Evolutionary conservation across 331 rosid species (phyloP), one percentile per base, ranked within the genome.

Genomic region (Pyrus hybrid): DNA sequence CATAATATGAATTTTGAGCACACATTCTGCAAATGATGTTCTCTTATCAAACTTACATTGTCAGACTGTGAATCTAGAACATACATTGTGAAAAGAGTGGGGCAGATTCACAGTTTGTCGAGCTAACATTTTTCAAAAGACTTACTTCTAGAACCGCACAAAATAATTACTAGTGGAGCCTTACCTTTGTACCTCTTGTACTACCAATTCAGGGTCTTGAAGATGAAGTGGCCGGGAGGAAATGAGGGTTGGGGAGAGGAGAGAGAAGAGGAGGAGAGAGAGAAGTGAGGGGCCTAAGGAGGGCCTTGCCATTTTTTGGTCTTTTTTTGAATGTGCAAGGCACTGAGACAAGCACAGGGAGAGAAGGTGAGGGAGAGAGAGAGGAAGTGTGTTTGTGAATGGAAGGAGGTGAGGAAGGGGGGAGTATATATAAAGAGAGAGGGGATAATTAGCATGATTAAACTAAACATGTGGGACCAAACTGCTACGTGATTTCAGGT

Each of bases 111-210:
- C 47, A 41, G 47, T 11, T 10, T 11, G 47, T 10, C 47, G 47
- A 41, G 47, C 47, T 41, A 41, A 41, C 47, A 11, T 41, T 41
- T 41, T 41, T 41, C 47, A 11, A 11, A 41, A 11, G 47, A 11
- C 0, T 20, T 18, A 18, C 8, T 23, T 33, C 11, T 17, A 13
- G n/a, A 4, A 16, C 18, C 5, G 14, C 35, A 5, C 37, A 13
- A 28, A 25, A 64, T 29, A 58, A 35, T 14, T 11, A 13, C 3
- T 5, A 1, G 8, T 21, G 54, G 22, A 23, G 45, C 43, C 41
- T 70, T 93, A 93, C 98, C 96, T 87, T 81, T 93, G 93, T 45
- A 90, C 96, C 56, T 90, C 90, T 54, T 86, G 79, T 2, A 85
- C 91, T 5, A 88, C 88, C 10, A 76, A 61, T 56, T 93, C 89